phyloP scores from a whole-genome alignment of 2,329 filamentous ascomycete genomes.

The Metarhizium robertsii region DNA sequence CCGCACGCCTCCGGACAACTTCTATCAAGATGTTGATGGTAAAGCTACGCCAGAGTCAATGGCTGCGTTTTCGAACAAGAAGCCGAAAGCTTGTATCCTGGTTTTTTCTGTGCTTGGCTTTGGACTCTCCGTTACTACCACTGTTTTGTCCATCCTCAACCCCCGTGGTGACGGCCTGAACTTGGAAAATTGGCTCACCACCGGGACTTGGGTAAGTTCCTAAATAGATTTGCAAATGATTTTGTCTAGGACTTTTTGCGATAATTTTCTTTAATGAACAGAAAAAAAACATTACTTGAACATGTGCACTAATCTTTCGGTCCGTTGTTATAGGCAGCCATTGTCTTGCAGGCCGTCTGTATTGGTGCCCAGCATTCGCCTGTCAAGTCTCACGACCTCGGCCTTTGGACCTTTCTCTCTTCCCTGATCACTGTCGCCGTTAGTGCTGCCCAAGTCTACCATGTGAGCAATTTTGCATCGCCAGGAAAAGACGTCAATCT shows the following conservation, averaged over 20 bases:
- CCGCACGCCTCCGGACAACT: constrained; percentile 29
- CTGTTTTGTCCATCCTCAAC: constrained; percentile 40
- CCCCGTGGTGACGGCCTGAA: constrained; percentile 27
- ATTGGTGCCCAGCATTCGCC: constrained; percentile 40
- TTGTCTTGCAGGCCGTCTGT: constrained; percentile 41
- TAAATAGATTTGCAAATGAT: background rate
- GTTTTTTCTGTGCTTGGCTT: constrained; percentile 45
- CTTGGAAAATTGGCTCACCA: constrained; percentile 50
- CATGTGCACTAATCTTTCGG: background rate
- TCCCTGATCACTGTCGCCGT: constrained; percentile 33
- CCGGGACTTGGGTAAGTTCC: constrained; percentile 53
- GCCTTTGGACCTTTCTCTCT: constrained; percentile 41
- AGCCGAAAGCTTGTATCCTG: constrained; percentile 46
- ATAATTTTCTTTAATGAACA: background rate
- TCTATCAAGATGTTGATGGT: constrained; percentile 63
- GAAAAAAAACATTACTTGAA: background rate
- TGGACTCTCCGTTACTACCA: constrained; percentile 44
- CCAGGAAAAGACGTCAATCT: constrained; percentile 31
- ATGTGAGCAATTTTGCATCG: constrained; percentile 21
- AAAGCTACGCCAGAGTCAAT: constrained; percentile 55
- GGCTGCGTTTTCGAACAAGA: constrained; percentile 50
- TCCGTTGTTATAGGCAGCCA: constrained; percentile 29
- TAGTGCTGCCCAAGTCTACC: constrained; percentile 34
- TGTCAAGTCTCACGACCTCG: constrained; percentile 43
- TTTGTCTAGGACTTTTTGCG: background rate